Base-by-base conservation (phyloP, 495 filamentous ascomycete genomes). In the Aspergillus steynii region DNA sequence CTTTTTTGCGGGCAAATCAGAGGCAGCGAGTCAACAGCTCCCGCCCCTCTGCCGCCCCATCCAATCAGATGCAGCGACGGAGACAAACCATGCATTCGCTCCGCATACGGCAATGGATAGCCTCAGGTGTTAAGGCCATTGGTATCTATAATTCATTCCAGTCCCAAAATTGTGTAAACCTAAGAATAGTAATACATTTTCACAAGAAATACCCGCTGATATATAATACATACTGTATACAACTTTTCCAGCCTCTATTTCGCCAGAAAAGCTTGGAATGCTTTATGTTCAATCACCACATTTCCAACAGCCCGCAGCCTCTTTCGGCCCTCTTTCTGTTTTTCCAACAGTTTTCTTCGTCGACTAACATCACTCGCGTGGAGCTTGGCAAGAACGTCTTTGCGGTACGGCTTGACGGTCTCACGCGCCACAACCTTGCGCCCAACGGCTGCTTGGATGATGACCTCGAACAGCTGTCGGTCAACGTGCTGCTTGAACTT, bases 401-500 rank as follows among this genome's bases (percentile, higher is more conserved):
- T 99, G 53, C 95, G 83, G 72, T 97, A 97, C 1, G 95, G 91
- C 82, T 98, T 97, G 73, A 99, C 87, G 0, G 94, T 97, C 71
- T 97, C 96, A 62, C 95, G 82, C 1, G 95, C 96, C 12, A 99
- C 85, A 57, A 99, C 86, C 50, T 88, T 85, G 59, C 85, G 88
- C 2, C 95, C 96, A 1, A 88, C 88, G 0, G 90, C 89, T 14
- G 96, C 95, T 71, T 99, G 95, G 63, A 99, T 99, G 60, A 98
- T 77, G 5, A 99, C 86, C 74, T 99, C 95, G 71, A 96, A 99
- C 80, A 97, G 90, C 77, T 99, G 96, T 32, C 95, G 80, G 60
- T 96, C 89, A 3, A 99, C 95, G 69, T 97, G 93, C 75, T 96
- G 86, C 71, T 97, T 98, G 80, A 99, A 98, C 75, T 96, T 98